A percentile compares a stretch with the other conserved stretches of the same genome.
These are phyloP conservation scores for Pyrus betulifolia DNA, from an alignment of 306 rosid genomes.

Conservation along the genomic window DNA sequence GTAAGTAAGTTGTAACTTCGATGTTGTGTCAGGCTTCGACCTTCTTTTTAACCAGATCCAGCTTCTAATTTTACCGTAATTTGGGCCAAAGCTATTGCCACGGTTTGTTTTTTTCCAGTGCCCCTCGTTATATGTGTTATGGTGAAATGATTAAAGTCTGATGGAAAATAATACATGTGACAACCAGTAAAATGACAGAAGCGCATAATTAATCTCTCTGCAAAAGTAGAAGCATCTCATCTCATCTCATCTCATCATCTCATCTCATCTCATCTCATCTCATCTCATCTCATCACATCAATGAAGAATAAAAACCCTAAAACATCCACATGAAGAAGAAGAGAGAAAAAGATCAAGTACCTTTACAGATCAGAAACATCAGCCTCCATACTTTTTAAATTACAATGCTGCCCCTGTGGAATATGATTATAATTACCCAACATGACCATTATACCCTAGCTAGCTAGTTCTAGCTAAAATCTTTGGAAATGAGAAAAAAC, in stretches of 20 bases:
- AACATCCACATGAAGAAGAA: background rate
- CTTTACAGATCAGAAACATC: background rate
- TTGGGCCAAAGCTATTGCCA: background rate
- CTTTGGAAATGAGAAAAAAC: background rate
- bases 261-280: no score
- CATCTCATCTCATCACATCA: background rate
- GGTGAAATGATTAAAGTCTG: background rate
- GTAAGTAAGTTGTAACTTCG: no score
- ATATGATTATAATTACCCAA: background rate
- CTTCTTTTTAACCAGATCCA: background rate
- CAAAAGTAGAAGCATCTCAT: background rate
- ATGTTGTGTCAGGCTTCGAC: slow-evolving; percentile 29
- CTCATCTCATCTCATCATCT: no score
- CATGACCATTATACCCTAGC: background rate
- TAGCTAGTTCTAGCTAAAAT: background rate
- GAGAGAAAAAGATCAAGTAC: background rate
- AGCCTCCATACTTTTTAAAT: background rate
- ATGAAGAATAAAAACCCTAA: background rate
- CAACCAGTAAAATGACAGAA: background rate
- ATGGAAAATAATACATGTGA: background rate
- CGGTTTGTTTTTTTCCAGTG: background rate
- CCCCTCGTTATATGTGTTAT: background rate
- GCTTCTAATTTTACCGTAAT: background rate
- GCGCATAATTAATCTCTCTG: background rate
- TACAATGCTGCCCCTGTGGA: background rate